A percentile compares a stretch with the other conserved stretches of the same genome.
Conservation (phyloP, 2,329 filamentous ascomycete species). For the Cordyceps cateniannulata region DNA sequence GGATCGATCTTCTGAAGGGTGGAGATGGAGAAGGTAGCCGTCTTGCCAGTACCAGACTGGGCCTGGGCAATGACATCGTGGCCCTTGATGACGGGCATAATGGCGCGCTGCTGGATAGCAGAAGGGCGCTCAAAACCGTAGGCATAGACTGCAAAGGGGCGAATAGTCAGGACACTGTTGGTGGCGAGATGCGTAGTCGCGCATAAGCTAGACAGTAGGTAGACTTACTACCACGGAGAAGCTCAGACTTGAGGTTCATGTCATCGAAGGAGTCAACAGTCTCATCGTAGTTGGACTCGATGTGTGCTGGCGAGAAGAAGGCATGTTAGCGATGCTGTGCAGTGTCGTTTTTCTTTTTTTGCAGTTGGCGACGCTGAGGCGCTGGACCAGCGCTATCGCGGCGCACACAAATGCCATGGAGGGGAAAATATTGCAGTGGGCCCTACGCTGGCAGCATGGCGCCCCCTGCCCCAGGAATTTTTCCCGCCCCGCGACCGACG, state of each 20-base stretch:
- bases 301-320: constrained; percentile 68
- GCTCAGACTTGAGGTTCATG: constrained; percentile 95
- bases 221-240: constrained; percentile 77
- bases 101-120: constrained; percentile 99
- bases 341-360: neutral
- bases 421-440: constrained; percentile 12
- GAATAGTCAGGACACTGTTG: constrained; percentile 19
- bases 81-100: constrained; percentile 99
- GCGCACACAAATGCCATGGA: constrained; percentile 7
- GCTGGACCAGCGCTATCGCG: constrained; percentile 1
- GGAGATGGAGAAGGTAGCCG: constrained; percentile 98
- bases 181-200: neutral
- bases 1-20: constrained; percentile 98
- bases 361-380: neutral
- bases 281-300: constrained; percentile 99
- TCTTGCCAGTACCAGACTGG: constrained; percentile 99
- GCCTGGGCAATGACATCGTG: constrained; percentile 99
- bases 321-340: constrained; percentile 15
- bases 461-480: constrained; percentile 5
- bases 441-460: neutral
- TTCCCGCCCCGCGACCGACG: constrained; percentile 10
- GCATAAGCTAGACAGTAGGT: constrained; percentile 12
- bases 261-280: constrained; percentile 98
- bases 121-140: constrained; percentile 99
- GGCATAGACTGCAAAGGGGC: constrained; percentile 64